Conservation (phyloP, 78 protist genomes). For the Dictyostelium citrinum region DNA sequence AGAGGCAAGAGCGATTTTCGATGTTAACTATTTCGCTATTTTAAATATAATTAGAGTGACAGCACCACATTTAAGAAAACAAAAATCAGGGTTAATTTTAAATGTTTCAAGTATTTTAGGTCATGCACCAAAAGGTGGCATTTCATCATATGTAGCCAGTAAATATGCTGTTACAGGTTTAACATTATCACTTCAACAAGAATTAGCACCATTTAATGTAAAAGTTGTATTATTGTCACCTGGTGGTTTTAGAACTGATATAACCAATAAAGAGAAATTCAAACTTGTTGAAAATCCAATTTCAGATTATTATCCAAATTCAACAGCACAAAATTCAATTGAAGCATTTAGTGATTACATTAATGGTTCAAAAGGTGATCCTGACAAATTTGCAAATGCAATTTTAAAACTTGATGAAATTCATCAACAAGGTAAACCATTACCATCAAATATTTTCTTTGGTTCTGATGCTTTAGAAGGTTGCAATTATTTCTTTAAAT, state of each 20-base stretch:
- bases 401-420: neutral
- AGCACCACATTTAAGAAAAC: neutral
- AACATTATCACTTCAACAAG: neutral
- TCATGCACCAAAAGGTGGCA: neutral
- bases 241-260: neutral
- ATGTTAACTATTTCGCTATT: neutral
- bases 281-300: neutral
- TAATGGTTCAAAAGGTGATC: neutral
- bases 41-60: neutral
- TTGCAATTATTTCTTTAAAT: neutral
- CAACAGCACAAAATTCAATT: neutral
- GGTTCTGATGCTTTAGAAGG: neutral
- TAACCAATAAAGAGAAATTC: neutral
- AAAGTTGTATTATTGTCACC: neutral
- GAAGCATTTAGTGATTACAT: neutral
- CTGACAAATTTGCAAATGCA: neutral
- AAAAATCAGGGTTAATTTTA: neutral
- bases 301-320: neutral
- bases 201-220: neutral
- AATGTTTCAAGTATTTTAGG: constrained; percentile 33
- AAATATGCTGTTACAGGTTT: neutral
- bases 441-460: neutral
- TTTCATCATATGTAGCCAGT: neutral
- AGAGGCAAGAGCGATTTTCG: neutral
- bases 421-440: neutral